Evolutionary conservation across 768 basidiomycete species (phyloP), one percentile per base, ranked within the genome.

Genomic region (Boletellus emodensis): DNA sequence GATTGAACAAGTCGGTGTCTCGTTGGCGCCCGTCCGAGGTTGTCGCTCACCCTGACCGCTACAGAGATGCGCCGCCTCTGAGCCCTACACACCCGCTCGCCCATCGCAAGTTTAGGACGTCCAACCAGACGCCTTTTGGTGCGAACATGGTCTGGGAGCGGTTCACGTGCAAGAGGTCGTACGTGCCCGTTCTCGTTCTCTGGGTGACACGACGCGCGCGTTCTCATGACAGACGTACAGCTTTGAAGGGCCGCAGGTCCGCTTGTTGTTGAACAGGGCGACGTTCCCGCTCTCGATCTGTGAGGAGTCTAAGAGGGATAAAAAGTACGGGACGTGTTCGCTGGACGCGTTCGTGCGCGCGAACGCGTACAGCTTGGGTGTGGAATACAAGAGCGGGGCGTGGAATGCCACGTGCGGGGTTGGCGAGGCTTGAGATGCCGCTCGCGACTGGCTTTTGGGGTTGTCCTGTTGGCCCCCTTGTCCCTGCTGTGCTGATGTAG

Each of bases 101-200:
- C 28, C 55, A 56, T 50, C 69, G 75, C 34, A 66, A 60, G 40
- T 76, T 69, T 61, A 63, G 63, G 43, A 75, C 73, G 28, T 70
- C 72, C 6, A 50, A 51, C 7, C 74, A 74, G 55, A 65, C 71
- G 14, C 75, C 75, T 30, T 77, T 77, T 50, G 74, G 62, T 13
- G 73, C 74, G 38, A 68, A 60, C 48, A 73, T 76, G 72, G 54
- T 71, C 24, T 76, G 72, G 74, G 73, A 75, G 57, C 66, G 58
- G 14, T 30, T 44, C 26, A 13, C n/a, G 8, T 46, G 40, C 39
- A 12, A 37, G 22, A 37, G 34, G 20, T 42, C 40, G 40, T 46
- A 43, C 18, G 48, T 18, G 13, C n/a, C 1, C 13, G 26, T 32
- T 28, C n/a, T n/a, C n/a, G n/a, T n/a, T 1, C 26, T 22, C 26